Evolutionary conservation across 345 rosid genomes (phyloP).

Genomic region (Mercurialis annua): DNA sequence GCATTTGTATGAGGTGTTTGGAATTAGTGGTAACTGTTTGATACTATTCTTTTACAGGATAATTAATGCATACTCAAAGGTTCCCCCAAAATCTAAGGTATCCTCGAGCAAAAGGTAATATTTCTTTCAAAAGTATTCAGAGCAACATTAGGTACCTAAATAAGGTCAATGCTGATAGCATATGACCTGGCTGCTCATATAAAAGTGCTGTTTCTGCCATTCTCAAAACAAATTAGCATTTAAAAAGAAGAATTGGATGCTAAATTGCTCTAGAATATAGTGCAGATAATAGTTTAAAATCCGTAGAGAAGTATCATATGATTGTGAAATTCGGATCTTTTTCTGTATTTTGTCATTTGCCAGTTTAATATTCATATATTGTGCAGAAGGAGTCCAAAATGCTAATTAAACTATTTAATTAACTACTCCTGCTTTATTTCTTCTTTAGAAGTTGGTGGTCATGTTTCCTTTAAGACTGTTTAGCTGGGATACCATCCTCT

Average conservation of each 20-base stretch:
- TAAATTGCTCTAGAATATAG: no score
- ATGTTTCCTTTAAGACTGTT: neutral
- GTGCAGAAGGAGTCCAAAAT: neutral
- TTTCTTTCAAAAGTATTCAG: neutral
- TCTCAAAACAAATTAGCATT: no score
- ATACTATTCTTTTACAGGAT: constrained; percentile 38
- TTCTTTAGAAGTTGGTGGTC: neutral
- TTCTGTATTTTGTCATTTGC: neutral
- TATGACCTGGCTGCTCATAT: neutral
- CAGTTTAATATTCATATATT: neutral
- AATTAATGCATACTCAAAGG: constrained; percentile 55
- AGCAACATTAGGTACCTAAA: neutral
- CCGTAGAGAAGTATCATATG: neutral
- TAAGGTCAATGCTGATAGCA: neutral
- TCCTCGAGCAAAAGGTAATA: constrained; percentile 39
- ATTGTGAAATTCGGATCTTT: neutral
- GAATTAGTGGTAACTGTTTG: constrained; percentile 3
- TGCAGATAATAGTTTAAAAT: neutral
- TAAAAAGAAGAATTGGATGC: neutral
- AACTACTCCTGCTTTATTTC: neutral
- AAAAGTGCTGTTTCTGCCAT: neutral
- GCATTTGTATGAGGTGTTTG: neutral
- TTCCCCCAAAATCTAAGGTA: constrained; percentile 50
- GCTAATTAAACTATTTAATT: neutral
- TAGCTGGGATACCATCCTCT: neutral